Evolutionary conservation across 2,329 filamentous ascomycete species (phyloP).

Genomic region (Colletotrichum sojae): DNA sequence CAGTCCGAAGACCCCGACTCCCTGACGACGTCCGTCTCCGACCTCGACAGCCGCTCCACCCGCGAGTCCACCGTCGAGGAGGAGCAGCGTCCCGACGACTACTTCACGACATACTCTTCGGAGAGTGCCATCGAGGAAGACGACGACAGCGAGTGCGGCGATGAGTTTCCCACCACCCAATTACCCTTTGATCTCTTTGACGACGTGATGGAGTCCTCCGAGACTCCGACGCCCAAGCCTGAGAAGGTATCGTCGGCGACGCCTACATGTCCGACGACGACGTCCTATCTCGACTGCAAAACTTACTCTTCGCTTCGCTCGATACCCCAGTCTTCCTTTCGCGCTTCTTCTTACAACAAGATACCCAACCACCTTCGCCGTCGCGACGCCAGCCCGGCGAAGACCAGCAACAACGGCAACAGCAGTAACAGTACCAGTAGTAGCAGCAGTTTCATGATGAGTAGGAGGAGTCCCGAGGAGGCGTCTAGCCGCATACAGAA

Average conservation of each 20-base stretch:
- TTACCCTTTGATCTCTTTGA: constrained; percentile 53
- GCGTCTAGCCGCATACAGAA: constrained; percentile 64
- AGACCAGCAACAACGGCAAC: constrained; percentile 41
- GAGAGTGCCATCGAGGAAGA: constrained; percentile 50
- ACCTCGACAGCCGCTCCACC: constrained; percentile 57
- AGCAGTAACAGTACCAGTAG: constrained; percentile 34
- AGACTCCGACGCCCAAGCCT: constrained; percentile 61
- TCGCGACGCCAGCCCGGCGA: constrained; percentile 52
- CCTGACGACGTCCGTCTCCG: constrained; percentile 60
- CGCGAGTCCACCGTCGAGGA: constrained; percentile 47
- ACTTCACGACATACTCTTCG: constrained; percentile 33
- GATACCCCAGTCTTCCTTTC: constrained; percentile 50
- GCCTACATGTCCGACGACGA: neutral
- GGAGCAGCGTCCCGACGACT: constrained; percentile 45
- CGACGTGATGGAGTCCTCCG: constrained; percentile 53
- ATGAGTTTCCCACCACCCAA: constrained; percentile 56
- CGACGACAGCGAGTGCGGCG: constrained; percentile 32
- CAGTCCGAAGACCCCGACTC: constrained; percentile 62
- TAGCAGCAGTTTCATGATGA: constrained; percentile 54
- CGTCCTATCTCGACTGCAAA: constrained; percentile 56
- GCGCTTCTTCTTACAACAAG: constrained; percentile 54
- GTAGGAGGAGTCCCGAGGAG: constrained; percentile 62
- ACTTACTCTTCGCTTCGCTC: constrained; percentile 48
- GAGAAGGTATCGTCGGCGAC: constrained; percentile 44
- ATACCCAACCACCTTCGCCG: constrained; percentile 46